A percentile compares a stretch with the other conserved stretches of the same genome.
Evolutionary conservation across 176 grass and related monocot genomes (phyloP).

Genomic region (Bonia amplexicaulis): DNA sequence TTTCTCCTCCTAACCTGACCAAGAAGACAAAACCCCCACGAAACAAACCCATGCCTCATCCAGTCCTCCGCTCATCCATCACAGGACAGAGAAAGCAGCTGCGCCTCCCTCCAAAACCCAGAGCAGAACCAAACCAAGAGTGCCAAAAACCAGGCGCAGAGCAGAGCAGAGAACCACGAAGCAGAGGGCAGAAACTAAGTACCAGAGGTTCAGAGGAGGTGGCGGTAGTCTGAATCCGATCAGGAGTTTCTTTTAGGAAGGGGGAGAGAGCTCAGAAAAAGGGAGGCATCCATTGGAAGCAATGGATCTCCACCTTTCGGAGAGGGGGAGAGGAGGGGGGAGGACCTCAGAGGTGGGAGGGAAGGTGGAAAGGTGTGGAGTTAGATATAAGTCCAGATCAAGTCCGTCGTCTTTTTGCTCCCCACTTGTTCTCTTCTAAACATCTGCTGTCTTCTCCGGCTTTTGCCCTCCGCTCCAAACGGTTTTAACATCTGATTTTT

Average conservation of each 20-base stretch:
- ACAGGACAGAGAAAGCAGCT: not conserved
- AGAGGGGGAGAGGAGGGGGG: not conserved
- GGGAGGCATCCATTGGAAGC: constrained; percentile 54
- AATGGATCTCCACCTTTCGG: constrained; percentile 41
- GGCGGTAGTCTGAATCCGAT: constrained; percentile 20
- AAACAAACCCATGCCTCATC: constrained; percentile 11
- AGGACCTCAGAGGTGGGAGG: constrained; percentile 26
- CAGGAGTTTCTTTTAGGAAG: constrained; percentile 49
- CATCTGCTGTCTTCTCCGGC: too few species aligned
- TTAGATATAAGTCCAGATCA: constrained; percentile 40
- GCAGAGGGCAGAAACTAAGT: constrained; percentile 8
- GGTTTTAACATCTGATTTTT: too few species aligned
- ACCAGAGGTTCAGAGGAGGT: constrained; percentile 6
- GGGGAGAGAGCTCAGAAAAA: constrained; percentile 23
- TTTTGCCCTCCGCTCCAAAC: too few species aligned
- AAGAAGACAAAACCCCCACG: not conserved
- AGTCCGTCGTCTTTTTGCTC: constrained; percentile 28
- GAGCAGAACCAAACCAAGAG: constrained; percentile 1
- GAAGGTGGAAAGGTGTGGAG: constrained; percentile 53
- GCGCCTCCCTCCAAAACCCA: not conserved
- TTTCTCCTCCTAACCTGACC: constrained; percentile 6
- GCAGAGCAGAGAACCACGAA: constrained; percentile 2
- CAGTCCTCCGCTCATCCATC: not conserved
- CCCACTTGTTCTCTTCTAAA: not conserved
- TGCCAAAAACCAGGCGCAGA: not conserved